Base-by-base conservation (phyloP, 2,329 filamentous ascomycete genomes). In the Thielaviopsis euricoi region DNA sequence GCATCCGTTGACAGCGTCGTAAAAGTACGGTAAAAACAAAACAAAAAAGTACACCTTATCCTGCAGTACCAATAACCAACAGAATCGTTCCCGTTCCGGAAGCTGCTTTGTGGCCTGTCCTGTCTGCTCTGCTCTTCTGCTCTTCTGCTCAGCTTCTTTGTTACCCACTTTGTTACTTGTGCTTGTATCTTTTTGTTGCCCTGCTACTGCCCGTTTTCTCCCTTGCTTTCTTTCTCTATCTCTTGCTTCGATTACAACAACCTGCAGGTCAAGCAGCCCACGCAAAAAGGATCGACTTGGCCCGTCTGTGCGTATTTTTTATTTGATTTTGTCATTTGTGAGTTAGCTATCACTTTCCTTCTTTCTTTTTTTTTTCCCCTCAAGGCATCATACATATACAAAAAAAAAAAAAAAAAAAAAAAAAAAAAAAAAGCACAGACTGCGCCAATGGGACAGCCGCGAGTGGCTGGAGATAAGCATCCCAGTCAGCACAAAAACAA, bases 381-480 rank as follows among this genome's bases (percentile, higher is more conserved):
- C n/a, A n/a, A n/a, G n/a, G n/a, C n/a, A n/a, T n/a, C n/a, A n/a
- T n/a, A n/a, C n/a, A n/a, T n/a, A n/a, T n/a, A n/a, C n/a, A n/a
- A n/a, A n/a, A n/a, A n/a, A n/a, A n/a, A n/a, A n/a, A n/a, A n/a
- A n/a, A n/a, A n/a, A n/a, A n/a, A 43, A 40, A 6, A 40, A 40
- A 10, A 40, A 46, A 19, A 48, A 9, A 48, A 48, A 17, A 21
- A 48, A 48, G 43, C 43, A 48, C 43, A 55, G 46, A 56, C 25
- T 56, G 40, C 26, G 9, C 12, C 54, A 26, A 56, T 56, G 54
- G 25, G 43, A 23, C 10, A n/a, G 40, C 40, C 43, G 53, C 40
- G 21, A 55, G 40, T 29, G 43, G 25, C 21, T 56, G 43, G 13
- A 56, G 54, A 56, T 56, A 56, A 56, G 54, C 54, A 56, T 50